Percentiles rank a stretch among this genome's conserved stretches.
Conservation (phyloP, 2,329 filamentous ascomycete species). For the Arthrocladium fulminans region DNA sequence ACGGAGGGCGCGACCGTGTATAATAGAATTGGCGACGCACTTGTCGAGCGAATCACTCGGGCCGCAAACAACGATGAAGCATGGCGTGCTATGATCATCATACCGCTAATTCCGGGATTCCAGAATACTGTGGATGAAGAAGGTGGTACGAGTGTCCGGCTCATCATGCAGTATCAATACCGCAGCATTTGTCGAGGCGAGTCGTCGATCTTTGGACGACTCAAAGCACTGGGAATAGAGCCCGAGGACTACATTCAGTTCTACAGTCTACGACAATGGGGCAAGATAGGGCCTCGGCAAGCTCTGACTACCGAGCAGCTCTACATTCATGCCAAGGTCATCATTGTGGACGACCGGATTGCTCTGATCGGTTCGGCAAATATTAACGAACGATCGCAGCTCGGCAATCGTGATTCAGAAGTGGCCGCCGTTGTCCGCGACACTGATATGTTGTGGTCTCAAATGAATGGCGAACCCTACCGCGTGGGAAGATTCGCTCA, state of each 20-base stretch:
- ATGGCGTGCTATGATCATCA: constrained; percentile 83
- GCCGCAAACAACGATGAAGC: constrained; percentile 76
- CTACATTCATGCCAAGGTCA: constrained; percentile 96
- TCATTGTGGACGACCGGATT: constrained; percentile 87
- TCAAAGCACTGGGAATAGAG: constrained; percentile 71
- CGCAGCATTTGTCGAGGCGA: constrained; percentile 91
- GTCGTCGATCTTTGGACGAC: constrained; percentile 78
- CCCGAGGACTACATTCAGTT: constrained; percentile 94
- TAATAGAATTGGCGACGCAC: constrained; percentile 87
- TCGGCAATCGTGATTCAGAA: constrained; percentile 86
- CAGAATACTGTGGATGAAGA: constrained; percentile 92
- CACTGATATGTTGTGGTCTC: constrained; percentile 83
- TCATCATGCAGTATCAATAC: constrained; percentile 97
- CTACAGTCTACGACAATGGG: constrained; percentile 87
- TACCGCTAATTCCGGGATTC: constrained; percentile 96
- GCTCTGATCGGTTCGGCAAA: constrained; percentile 95
- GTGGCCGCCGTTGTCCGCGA: constrained; percentile 83
- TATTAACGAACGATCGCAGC: constrained; percentile 95
- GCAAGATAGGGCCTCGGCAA: constrained; percentile 73
- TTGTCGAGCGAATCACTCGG: constrained; percentile 82
- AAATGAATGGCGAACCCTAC: constrained; percentile 84
- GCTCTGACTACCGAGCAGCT: constrained; percentile 87
- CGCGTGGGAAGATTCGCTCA: constrained; percentile 87
- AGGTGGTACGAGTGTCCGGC: constrained; percentile 83
- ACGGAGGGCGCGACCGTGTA: constrained; percentile 79